Conservation (phyloP, 225 moss, liverwort and hornwort genomes). For the Neckera pumila region DNA sequence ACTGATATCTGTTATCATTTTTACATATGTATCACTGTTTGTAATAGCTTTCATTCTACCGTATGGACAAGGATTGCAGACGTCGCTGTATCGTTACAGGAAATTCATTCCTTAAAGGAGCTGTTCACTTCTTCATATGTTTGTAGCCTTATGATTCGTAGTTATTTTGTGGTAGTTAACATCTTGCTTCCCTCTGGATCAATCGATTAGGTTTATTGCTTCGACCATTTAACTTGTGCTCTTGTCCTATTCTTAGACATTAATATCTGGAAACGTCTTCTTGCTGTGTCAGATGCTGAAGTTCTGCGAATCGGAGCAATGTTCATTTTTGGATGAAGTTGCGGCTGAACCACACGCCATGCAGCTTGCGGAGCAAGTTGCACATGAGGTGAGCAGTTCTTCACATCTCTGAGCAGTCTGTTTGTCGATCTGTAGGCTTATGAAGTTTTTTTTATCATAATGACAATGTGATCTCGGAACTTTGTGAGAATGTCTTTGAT, state of each 20-base stretch:
- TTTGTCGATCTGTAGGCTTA: not conserved
- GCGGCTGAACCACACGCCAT: slow-evolving; percentile 68
- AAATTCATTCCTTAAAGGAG: not conserved
- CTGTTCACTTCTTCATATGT: not conserved
- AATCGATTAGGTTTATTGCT: not conserved
- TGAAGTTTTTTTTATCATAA: not conserved
- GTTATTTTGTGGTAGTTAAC: not conserved
- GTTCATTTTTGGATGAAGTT: slow-evolving; percentile 93
- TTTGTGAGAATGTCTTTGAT: not conserved
- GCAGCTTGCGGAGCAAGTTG: slow-evolving; percentile 86
- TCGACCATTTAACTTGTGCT: not conserved
- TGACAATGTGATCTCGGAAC: not conserved
- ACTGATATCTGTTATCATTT: not conserved
- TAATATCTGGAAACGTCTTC: not conserved
- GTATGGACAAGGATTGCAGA: not conserved
- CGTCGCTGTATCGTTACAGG: not conserved
- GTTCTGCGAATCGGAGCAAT: slow-evolving; percentile 92
- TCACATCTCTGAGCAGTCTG: not conserved
- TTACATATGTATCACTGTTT: not conserved
- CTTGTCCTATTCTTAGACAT: not conserved
- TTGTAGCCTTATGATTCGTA: not conserved
- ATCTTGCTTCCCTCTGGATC: not conserved
- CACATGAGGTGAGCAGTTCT: slow-evolving; percentile 50
- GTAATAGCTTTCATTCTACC: not conserved
- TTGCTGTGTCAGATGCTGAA: slow-evolving; percentile 60